Percentiles rank a stretch among this genome's conserved stretches.
These are phyloP conservation scores for Dryadomyces sulphureus DNA, from an alignment of 2,329 filamentous ascomycete genomes.

Conservation along the genomic window DNA sequence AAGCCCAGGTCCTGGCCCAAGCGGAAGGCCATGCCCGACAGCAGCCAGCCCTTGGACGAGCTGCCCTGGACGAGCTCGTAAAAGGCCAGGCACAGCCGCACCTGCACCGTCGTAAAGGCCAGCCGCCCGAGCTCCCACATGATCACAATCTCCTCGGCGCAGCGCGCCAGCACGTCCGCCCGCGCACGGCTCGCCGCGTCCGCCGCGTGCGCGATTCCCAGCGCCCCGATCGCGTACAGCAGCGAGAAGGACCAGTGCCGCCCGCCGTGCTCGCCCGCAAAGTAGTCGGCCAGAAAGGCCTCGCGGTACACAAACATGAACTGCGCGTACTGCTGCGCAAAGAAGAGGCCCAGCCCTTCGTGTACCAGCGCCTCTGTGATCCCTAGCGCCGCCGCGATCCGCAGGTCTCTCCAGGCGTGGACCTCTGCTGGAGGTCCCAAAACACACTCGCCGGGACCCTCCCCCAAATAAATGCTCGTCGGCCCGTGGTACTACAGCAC, in stretches of 20 bases:
- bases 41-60: background rate
- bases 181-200: background rate
- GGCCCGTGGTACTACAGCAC: background rate
- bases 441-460: background rate
- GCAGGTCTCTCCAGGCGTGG: background rate
- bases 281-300: slow-evolving; percentile 1
- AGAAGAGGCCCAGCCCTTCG: background rate
- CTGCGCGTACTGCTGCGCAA: background rate
- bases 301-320: slow-evolving; percentile 2
- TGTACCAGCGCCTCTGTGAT: background rate
- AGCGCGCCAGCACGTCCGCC: background rate
- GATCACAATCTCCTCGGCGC: background rate
- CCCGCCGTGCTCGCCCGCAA: background rate
- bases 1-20: slow-evolving; percentile 1
- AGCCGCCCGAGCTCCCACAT: background rate
- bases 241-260: slow-evolving; percentile 1
- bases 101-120: background rate
- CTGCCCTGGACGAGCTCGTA: background rate
- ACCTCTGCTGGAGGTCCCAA: background rate
- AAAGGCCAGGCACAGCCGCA: background rate
- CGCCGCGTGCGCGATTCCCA: background rate
- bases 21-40: slow-evolving; percentile 1
- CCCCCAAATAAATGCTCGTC: slow-evolving; percentile 1
- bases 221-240: background rate
- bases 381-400: background rate